Base-by-base conservation (phyloP, 1,284 basidiomycete genomes). In the Pyrrhoderma noxium region DNA sequence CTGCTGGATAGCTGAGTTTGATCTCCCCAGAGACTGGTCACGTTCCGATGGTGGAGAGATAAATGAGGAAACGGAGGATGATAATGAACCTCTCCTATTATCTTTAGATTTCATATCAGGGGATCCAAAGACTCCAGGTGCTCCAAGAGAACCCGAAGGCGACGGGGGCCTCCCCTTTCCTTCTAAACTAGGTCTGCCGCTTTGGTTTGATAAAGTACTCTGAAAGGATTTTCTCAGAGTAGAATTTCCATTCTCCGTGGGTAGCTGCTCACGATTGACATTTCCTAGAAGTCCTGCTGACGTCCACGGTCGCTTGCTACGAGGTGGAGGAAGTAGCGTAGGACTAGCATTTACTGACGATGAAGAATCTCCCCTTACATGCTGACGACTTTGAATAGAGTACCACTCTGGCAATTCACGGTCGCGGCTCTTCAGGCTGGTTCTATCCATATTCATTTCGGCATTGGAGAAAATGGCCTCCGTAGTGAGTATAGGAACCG, bases 251-350 rank as follows among this genome's bases (percentile, higher is more conserved):
- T 31, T 31, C 7, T 31, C 27, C 27, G 11, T 31, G 7, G 34
- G 18, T 7, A 16, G 2, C 34, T 41, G 47, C 23, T 50, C 52
- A 21, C 41, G 52, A 16, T 41, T 49, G 18, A 21, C 18, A 34
- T 34, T 45, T 46, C 22, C 31, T 21, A 35, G 50, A 45, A 39
- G 60, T 61, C 40, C 62, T 11, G 62, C 56, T n/a, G 72, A 67
- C 35, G 73, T 70, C 71, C 76, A 78, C 13, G 75, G 65, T 21
- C 67, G 72, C 58, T 76, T 69, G 41, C 68, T 80, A 45, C 78
- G 74, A 0, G 83, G 80, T 39, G 81, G 81, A 2, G 82, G 84
- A 44, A 82, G 80, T 46, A 85, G 68, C 14, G 80, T 59, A 0
- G 75, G 66, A 13, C 66, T 62, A 53, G 73, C 57, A 5, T 71